phyloP scores from a whole-genome alignment of 129 eudicot species.

The Apium graveolens region DNA sequence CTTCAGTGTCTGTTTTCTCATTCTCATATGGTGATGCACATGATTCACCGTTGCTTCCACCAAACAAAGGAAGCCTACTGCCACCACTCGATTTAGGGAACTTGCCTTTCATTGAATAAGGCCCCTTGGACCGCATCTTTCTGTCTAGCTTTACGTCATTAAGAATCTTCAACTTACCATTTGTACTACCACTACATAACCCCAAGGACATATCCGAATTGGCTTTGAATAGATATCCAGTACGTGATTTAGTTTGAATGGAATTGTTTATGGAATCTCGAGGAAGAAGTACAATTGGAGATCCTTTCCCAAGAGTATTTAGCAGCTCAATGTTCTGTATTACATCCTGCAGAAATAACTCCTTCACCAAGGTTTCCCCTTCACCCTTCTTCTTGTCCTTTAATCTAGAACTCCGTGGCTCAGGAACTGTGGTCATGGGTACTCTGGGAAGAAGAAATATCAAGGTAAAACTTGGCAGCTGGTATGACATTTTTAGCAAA shows the following conservation, averaged over 20 bases:
- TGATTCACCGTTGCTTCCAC: constrained; percentile 25
- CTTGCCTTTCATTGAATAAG: constrained; percentile 25
- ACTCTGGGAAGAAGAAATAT: constrained; percentile 34
- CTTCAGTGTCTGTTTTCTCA: constrained; percentile 13
- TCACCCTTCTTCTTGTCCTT: constrained; percentile 80
- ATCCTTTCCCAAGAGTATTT: constrained; percentile 65
- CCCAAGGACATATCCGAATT: constrained; percentile 27
- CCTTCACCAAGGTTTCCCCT: constrained; percentile 77
- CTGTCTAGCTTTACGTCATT: background rate
- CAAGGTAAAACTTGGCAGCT: background rate
- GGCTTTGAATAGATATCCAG: constrained; percentile 25
- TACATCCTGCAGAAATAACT: constrained; percentile 63
- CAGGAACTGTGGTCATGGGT: constrained; percentile 43
- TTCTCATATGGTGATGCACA: constrained; percentile 7
- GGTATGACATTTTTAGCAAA: constrained; percentile 10
- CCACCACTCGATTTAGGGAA: constrained; percentile 28
- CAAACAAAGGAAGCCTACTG: constrained; percentile 13
- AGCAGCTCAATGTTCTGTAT: constrained; percentile 57
- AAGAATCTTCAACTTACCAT: constrained; percentile 24
- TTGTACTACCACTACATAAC: constrained; percentile 29
- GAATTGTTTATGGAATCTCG: constrained; percentile 39
- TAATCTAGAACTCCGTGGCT: constrained; percentile 84
- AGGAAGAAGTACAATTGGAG: constrained; percentile 64
- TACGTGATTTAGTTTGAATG: constrained; percentile 28
- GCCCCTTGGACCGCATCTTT: constrained; percentile 25